Evolutionary conservation across 345 rosid genomes (phyloP).

Genomic region (Stellera chamaejasme): DNA sequence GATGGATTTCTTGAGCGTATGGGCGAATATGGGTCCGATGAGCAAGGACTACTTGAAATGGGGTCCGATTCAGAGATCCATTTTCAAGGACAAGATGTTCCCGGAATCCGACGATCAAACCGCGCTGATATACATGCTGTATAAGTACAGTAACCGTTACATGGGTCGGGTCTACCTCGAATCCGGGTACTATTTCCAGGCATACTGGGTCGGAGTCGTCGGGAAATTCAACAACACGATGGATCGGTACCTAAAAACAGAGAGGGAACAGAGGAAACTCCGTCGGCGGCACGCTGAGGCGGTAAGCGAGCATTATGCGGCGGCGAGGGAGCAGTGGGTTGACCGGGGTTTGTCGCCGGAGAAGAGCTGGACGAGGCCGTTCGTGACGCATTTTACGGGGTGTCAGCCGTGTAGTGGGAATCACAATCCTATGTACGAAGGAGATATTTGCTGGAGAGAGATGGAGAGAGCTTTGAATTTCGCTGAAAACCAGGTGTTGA

Average conservation of each 20-base stretch:
- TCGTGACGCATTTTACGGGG: slow-evolving; percentile 79
- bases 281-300: slow-evolving; percentile 75
- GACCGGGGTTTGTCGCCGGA: slow-evolving; percentile 36
- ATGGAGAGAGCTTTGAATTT: slow-evolving; percentile 75
- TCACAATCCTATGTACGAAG: slow-evolving; percentile 56
- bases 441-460: slow-evolving; percentile 60
- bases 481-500: slow-evolving; percentile 81
- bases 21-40: slow-evolving; percentile 65
- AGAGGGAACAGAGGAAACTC: slow-evolving; percentile 25
- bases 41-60: slow-evolving; percentile 39
- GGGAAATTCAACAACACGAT: slow-evolving; percentile 44
- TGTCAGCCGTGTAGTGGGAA: slow-evolving; percentile 86
- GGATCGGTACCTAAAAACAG: slow-evolving; percentile 36
- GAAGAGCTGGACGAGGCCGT: slow-evolving; percentile 60
- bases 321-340: slow-evolving; percentile 37
- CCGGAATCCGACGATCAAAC: slow-evolving; percentile 82
- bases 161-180: slow-evolving; percentile 53
- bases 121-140: slow-evolving; percentile 49
- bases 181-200: slow-evolving; percentile 54
- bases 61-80: slow-evolving; percentile 49
- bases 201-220: slow-evolving; percentile 57
- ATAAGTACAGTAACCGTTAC: slow-evolving; percentile 33
- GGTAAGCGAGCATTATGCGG: slow-evolving; percentile 61
- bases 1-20: slow-evolving; percentile 63
- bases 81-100: slow-evolving; percentile 57